A percentile compares a stretch with the other conserved stretches of the same genome.
Evolutionary conservation across 768 basidiomycete genomes (phyloP).

Genomic region (Leccinum ochraceum): DNA sequence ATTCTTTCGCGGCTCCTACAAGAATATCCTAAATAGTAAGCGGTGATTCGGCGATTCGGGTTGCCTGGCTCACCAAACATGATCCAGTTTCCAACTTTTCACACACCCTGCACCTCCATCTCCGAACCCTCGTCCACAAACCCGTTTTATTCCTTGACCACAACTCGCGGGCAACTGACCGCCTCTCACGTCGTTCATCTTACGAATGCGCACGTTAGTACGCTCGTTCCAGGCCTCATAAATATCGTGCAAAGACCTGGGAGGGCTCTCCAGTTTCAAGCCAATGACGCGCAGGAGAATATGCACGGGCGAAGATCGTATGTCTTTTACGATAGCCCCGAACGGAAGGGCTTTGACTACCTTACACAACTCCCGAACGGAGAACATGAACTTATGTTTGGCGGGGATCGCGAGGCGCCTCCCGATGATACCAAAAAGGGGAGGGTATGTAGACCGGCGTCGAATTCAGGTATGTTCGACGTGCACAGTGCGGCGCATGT

Average conservation of each 20-base stretch:
- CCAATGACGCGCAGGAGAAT: slow-evolving; percentile 3
- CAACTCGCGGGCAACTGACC: slow-evolving; percentile 42
- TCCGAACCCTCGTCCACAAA: slow-evolving; percentile 22
- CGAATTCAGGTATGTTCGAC: slow-evolving; percentile 31
- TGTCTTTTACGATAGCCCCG: slow-evolving; percentile 51
- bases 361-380: slow-evolving; percentile 58
- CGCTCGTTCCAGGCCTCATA: slow-evolving; percentile 45
- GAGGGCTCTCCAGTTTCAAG: slow-evolving; percentile 26
- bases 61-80: slow-evolving; percentile 8
- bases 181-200: slow-evolving; percentile 50
- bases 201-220: slow-evolving; percentile 54
- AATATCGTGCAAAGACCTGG: slow-evolving; percentile 48
- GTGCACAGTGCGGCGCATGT: slow-evolving; percentile 43
- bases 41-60: slow-evolving; percentile 9
- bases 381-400: slow-evolving; percentile 60
- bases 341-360: slow-evolving; percentile 55
- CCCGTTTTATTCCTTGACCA: slow-evolving; percentile 41
- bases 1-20: slow-evolving; percentile 54
- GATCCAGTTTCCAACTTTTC: slow-evolving; percentile 39
- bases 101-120: slow-evolving; percentile 45
- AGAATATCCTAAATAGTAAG: slow-evolving; percentile 43
- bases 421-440: slow-evolving; percentile 2
- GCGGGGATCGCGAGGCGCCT: slow-evolving; percentile 51
- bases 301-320: slow-evolving; percentile 51
- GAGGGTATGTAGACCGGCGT: slow-evolving; percentile 27